Evolutionary conservation across 306 rosid genomes (phyloP).

Genomic region (Lupinus albus): DNA sequence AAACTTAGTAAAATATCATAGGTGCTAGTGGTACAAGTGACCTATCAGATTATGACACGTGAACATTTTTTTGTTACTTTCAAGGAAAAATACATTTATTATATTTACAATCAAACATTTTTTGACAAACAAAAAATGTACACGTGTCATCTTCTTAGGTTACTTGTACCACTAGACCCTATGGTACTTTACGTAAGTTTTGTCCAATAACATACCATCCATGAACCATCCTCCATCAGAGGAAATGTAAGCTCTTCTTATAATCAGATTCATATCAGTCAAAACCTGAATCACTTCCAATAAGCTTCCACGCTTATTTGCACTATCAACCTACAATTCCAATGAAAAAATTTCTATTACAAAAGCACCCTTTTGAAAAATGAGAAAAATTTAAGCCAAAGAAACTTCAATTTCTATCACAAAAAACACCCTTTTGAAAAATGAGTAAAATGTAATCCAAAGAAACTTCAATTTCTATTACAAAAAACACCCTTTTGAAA

Average conservation of each 20-base stretch:
- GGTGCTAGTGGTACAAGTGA: too few species aligned
- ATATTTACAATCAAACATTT: too few species aligned
- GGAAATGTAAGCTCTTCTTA: constrained; percentile 90
- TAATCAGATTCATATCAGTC: constrained; percentile 81
- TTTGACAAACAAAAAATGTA: too few species aligned
- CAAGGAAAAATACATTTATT: too few species aligned
- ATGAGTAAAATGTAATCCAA: constrained; percentile 7
- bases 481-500: constrained; percentile 33
- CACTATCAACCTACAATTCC: constrained; percentile 78
- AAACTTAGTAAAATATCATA: too few species aligned
- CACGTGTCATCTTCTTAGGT: too few species aligned
- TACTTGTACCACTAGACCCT: too few species aligned
- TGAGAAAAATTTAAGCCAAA: not conserved
- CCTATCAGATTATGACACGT: too few species aligned
- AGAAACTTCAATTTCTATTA: constrained; percentile 26
- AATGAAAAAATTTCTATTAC: not conserved
- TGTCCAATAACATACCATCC: constrained; percentile 92
- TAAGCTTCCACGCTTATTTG: constrained; percentile 90
- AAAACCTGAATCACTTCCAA: constrained; percentile 90
- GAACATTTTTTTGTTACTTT: too few species aligned
- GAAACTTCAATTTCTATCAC: constrained; percentile 26
- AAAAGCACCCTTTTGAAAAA: constrained; percentile 40
- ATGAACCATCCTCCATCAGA: constrained; percentile 99
- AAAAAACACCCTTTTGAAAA: constrained; percentile 38
- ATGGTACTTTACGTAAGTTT: too few species aligned